These are phyloP conservation scores for Thalia dealbata DNA, from an alignment of 176 grass and related monocot genomes.

Conservation along the genomic window DNA sequence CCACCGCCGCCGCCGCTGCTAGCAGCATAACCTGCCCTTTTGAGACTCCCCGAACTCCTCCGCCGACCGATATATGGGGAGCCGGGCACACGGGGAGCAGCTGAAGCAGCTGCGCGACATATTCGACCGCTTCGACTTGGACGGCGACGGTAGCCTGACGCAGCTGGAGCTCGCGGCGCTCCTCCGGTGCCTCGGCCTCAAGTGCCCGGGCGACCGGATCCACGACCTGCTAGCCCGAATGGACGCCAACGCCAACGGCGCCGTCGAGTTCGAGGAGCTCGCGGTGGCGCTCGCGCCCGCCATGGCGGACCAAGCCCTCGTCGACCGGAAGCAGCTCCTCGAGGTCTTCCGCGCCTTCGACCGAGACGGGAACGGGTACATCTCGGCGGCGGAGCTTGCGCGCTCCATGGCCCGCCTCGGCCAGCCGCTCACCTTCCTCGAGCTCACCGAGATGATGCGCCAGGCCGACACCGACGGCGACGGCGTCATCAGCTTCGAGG, in stretches of 20 bases:
- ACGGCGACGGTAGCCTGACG: constrained; percentile 11
- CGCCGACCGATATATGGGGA: not conserved
- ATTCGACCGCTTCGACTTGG: constrained; percentile 14
- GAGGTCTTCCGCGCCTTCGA: constrained; percentile 15
- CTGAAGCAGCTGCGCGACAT: constrained; percentile 16
- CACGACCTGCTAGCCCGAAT: constrained; percentile 3
- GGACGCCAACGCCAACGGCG: constrained; percentile 11
- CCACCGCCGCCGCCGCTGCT: not conserved
- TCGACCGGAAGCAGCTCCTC: constrained; percentile 13
- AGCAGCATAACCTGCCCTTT: not conserved
- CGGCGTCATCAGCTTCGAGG: constrained; percentile 12
- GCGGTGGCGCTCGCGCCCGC: not conserved
- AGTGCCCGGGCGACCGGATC: constrained; percentile 10
- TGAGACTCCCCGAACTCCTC: not conserved
- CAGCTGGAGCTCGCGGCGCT: constrained; percentile 14
- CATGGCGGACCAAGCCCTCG: constrained; percentile 2
- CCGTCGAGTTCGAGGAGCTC: constrained; percentile 19
- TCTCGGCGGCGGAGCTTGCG: constrained; percentile 14
- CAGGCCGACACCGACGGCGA: constrained; percentile 16
- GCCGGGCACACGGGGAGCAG: not conserved
- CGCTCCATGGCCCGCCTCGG: constrained; percentile 13
- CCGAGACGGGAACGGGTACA: constrained; percentile 14
- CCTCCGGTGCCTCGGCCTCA: constrained; percentile 15
- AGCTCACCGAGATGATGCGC: constrained; percentile 16
- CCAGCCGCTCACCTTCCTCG: constrained; percentile 8